Evolutionary conservation across 2,329 filamentous ascomycete species (phyloP).

Genomic region (Pestalotiopsis sp.): DNA sequence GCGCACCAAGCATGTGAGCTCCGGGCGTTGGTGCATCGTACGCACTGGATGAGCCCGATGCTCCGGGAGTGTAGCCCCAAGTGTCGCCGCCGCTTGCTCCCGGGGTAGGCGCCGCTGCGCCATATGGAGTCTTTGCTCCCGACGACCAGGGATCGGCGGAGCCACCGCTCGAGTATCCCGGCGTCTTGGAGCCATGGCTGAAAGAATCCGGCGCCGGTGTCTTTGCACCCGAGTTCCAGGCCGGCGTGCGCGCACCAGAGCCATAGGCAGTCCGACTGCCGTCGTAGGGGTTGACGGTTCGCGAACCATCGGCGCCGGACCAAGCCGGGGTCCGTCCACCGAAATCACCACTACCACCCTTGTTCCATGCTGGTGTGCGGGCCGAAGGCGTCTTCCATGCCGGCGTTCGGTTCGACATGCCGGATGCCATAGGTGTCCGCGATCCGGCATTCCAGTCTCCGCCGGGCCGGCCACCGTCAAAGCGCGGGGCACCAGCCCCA

Average conservation of each 20-base stretch:
- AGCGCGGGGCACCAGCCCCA: conserved; percentile 47
- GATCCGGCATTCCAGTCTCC: conserved; percentile 66
- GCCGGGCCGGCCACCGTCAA: conserved; percentile 41
- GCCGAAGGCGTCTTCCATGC: conserved; percentile 72
- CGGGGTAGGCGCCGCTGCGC: conserved; percentile 59
- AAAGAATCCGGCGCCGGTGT: conserved; percentile 69
- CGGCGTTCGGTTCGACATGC: conserved; percentile 61
- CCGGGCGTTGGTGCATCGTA: conserved; percentile 75
- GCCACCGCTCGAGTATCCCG: conserved; percentile 55
- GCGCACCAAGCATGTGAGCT: conserved; percentile 61
- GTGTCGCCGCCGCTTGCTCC: conserved; percentile 60
- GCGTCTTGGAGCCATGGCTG: conserved; percentile 69
- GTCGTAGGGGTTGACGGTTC: conserved; percentile 72
- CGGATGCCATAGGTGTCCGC: conserved; percentile 70
- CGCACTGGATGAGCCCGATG: conserved; percentile 45
- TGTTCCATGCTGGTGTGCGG: conserved; percentile 66
- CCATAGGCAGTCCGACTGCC: conserved; percentile 80
- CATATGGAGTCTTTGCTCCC: conserved; percentile 79
- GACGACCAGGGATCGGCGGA: conserved; percentile 62
- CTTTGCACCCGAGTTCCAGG: conserved; percentile 77
- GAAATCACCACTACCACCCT: conserved; percentile 52
- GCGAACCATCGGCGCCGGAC: conserved; percentile 68
- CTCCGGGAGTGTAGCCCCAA: conserved; percentile 62
- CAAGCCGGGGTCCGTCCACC: conserved; percentile 72
- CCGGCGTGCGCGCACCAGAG: conserved; percentile 70